Conservation (phyloP, 1,284 basidiomycete genomes). For the Leccinum huronense region DNA sequence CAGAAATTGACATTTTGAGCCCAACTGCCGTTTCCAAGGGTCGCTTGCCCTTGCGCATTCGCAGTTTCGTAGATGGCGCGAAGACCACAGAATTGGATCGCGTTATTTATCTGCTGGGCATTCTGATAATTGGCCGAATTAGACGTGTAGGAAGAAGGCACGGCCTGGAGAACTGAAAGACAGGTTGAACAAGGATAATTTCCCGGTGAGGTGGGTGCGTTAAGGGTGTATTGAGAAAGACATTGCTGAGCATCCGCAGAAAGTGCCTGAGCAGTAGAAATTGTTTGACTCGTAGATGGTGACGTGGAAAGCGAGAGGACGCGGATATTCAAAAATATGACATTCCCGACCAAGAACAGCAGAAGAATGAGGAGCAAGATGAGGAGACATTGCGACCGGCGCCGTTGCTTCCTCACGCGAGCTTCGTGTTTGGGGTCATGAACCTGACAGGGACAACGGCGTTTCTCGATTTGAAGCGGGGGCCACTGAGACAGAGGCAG, state of each 20-base stretch:
- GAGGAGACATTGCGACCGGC: conserved; percentile 36
- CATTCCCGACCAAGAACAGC: conserved; percentile 44
- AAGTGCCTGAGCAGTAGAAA: conserved; percentile 30
- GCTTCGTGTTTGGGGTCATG: conserved; percentile 28
- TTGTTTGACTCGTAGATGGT: conserved; percentile 21
- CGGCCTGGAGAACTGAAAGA: conserved; percentile 40
- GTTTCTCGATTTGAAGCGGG: conserved; percentile 43
- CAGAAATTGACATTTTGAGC: conserved; percentile 48
- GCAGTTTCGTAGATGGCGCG: conserved; percentile 49
- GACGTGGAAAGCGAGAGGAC: conserved; percentile 28
- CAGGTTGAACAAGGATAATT: conserved; percentile 51
- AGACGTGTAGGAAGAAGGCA: conserved; percentile 39
- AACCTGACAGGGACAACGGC: conserved; percentile 30
- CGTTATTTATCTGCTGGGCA: conserved; percentile 35
- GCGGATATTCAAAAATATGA: conserved; percentile 41
- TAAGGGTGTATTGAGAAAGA: conserved; percentile 46
- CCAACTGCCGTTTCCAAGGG: conserved; percentile 47
- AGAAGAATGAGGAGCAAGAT: conserved; percentile 40
- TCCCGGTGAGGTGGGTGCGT: conserved; percentile 45
- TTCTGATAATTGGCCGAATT: conserved; percentile 34
- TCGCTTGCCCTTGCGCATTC: conserved; percentile 39
- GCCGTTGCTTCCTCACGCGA: conserved; percentile 33
- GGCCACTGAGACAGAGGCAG: conserved; percentile 36
- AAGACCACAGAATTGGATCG: conserved; percentile 51
- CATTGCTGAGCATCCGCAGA: conserved; percentile 45